These are phyloP conservation scores for Ophiostoma perfectum DNA, from an alignment of 2,329 filamentous ascomycete genomes.

Conservation along the genomic window DNA sequence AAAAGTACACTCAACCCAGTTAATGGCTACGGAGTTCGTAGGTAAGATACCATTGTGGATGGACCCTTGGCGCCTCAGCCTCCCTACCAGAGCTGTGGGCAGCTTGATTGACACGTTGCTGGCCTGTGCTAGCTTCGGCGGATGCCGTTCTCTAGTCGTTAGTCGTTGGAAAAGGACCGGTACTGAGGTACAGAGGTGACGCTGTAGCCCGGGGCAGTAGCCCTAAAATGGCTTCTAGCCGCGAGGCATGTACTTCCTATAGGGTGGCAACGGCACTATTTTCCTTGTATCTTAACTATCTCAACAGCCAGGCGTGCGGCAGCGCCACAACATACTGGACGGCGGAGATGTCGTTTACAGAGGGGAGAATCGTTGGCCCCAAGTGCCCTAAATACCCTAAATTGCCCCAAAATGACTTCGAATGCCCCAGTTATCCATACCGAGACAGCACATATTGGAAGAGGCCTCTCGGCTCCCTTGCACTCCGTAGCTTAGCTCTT, in stretches of 20 bases:
- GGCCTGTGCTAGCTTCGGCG: not conserved
- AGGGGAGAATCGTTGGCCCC: not conserved
- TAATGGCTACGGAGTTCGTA: too few species aligned
- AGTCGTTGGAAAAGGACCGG: not conserved
- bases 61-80: not conserved
- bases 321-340: not conserved
- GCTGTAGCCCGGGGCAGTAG: not conserved
- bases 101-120: not conserved
- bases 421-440: not conserved
- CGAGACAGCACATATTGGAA: not conserved
- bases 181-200: too few species aligned
- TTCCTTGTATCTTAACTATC: not conserved
- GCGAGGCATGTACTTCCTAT: not conserved
- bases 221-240: not conserved
- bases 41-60: not conserved
- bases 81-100: not conserved
- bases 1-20: too few species aligned
- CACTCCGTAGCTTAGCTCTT: not conserved
- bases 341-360: not conserved
- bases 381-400: not conserved
- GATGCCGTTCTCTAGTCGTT: not conserved
- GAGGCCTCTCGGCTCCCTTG: conserved; percentile 9
- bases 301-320: not conserved
- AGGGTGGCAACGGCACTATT: not conserved
- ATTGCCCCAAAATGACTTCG: not conserved